Evolutionary conservation across 345 rosid species (phyloP).

Genomic region (Citrus cavaleriei): DNA sequence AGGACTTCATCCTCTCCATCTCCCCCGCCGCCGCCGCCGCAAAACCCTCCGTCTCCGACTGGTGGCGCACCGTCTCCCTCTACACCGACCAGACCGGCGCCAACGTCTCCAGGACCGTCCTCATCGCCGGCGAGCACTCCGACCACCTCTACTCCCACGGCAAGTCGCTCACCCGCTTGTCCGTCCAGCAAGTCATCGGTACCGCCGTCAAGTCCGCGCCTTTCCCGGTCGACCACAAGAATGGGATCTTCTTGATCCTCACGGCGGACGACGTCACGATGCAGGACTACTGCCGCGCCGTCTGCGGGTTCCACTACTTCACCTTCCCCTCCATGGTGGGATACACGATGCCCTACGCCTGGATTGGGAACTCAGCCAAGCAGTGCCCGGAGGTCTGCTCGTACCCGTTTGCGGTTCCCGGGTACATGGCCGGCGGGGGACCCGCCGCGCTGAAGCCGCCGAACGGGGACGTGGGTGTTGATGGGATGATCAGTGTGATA

Average conservation of each 20-base stretch:
- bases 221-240: constrained; percentile 76
- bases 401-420: constrained; percentile 89
- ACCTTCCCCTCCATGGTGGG: constrained; percentile 98
- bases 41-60: constrained; percentile 64
- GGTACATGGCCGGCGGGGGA: constrained; percentile 75
- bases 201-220: constrained; percentile 62
- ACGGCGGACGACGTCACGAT: constrained; percentile 71
- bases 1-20: constrained; percentile 75
- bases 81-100: constrained; percentile 97
- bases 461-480: constrained; percentile 76
- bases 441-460: constrained; percentile 62
- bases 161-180: constrained; percentile 56
- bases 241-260: constrained; percentile 79
- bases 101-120: constrained; percentile 64
- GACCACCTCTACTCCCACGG: constrained; percentile 68
- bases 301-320: constrained; percentile 94
- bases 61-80: constrained; percentile 90
- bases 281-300: constrained; percentile 93
- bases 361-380: constrained; percentile 83
- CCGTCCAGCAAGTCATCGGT: constrained; percentile 77
- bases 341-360: constrained; percentile 93
- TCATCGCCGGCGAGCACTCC: constrained; percentile 67
- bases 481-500: constrained; percentile 96
- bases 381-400: constrained; percentile 97
- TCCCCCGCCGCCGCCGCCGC: constrained; percentile 42